phyloP scores from a whole-genome alignment of 768 basidiomycete species.

The Daedaleopsis nitida region DNA sequence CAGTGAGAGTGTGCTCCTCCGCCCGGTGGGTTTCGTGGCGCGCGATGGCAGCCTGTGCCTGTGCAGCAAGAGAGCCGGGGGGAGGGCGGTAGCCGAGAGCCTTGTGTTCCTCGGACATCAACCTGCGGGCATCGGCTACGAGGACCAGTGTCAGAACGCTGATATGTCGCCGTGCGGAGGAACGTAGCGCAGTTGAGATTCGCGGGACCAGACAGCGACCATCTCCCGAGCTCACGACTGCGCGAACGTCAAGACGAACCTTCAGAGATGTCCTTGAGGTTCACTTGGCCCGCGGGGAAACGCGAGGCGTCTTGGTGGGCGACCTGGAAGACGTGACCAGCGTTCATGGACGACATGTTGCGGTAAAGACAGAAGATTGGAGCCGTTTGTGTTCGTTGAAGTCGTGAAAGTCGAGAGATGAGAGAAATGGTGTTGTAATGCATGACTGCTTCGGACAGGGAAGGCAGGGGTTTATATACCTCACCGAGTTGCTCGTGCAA shows the following conservation, averaged over 20 bases:
- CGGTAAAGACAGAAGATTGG: not conserved
- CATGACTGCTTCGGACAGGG: too few species aligned
- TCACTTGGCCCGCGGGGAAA: constrained; percentile 8
- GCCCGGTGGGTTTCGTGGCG: constrained; percentile 34
- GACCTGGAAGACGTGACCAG: constrained; percentile 6
- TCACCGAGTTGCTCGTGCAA: too few species aligned
- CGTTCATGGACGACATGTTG: constrained; percentile 9
- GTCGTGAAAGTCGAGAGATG: too few species aligned
- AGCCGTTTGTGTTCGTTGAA: not conserved
- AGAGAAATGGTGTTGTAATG: not conserved
- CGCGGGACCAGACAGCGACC: too few species aligned
- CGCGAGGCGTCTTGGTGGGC: constrained; percentile 9
- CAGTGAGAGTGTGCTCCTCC: constrained; percentile 13
- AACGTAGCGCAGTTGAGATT: too few species aligned
- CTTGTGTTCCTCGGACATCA: constrained; percentile 40
- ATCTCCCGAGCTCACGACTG: too few species aligned
- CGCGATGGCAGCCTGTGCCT: constrained; percentile 31
- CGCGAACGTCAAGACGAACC: too few species aligned
- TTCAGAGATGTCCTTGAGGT: constrained; percentile 29
- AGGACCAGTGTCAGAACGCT: too few species aligned
- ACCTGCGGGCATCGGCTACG: constrained; percentile 34
- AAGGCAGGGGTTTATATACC: too few species aligned
- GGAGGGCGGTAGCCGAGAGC: constrained; percentile 39
- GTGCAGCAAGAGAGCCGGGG: constrained; percentile 37
- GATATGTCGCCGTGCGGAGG: too few species aligned